A percentile compares a stretch with the other conserved stretches of the same genome.
Evolutionary conservation across 176 grass and related monocot species (phyloP).

Genomic region (Pontederia paniculata): DNA sequence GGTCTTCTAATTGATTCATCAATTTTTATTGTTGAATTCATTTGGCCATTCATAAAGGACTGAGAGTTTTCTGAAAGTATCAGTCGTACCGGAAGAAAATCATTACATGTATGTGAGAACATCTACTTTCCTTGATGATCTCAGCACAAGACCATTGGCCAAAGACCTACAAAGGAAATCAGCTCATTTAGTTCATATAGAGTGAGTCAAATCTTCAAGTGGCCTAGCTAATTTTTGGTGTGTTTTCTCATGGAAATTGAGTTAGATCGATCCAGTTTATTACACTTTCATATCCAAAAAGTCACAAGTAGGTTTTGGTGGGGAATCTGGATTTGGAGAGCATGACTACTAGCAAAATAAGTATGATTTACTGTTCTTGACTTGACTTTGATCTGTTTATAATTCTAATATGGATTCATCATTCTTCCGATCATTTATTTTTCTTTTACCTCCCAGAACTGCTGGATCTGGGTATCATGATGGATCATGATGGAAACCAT

Average conservation of each 20-base stretch:
- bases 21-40: background rate
- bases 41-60: background rate
- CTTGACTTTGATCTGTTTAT: too few relatives aligned
- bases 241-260: slow-evolving; percentile 26
- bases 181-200: slow-evolving; percentile 14
- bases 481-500: too few relatives aligned
- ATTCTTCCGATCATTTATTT: too few relatives aligned
- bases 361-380: too few relatives aligned
- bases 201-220: slow-evolving; percentile 27
- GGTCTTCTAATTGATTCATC: slow-evolving; percentile 19
- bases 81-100: slow-evolving; percentile 19
- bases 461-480: too few relatives aligned
- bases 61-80: background rate
- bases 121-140: slow-evolving; percentile 40
- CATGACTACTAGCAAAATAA: too few relatives aligned
- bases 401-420: too few relatives aligned
- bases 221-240: slow-evolving; percentile 27
- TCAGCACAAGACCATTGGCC: slow-evolving; percentile 23
- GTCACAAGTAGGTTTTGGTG: slow-evolving; percentile 39
- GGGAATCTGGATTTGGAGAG: slow-evolving; percentile 24
- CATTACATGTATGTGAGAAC: slow-evolving; percentile 33
- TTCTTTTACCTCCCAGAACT: too few relatives aligned
- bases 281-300: slow-evolving; percentile 20
- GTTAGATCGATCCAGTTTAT: slow-evolving; percentile 17
- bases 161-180: slow-evolving; percentile 12